Percentiles rank a stretch among this genome's conserved stretches.
phyloP scores from a whole-genome alignment of 306 rosid genomes.

The Benincasa hispida region DNA sequence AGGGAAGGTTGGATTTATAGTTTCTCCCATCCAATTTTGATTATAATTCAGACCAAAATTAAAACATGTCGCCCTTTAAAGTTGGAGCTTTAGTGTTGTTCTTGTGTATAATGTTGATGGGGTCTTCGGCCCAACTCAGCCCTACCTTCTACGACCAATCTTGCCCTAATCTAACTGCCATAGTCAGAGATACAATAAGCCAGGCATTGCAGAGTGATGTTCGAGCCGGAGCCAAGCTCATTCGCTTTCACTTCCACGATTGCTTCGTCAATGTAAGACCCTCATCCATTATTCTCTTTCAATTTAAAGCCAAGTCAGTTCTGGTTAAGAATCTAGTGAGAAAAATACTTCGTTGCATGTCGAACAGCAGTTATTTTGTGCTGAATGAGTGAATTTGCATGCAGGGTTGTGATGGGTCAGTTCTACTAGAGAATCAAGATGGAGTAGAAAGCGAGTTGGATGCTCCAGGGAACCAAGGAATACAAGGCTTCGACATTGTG shows the following conservation, averaged over 20 bases:
- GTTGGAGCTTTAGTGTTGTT: neutral
- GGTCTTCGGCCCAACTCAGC: conserved; percentile 14
- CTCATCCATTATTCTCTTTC: too few species aligned
- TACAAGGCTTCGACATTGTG: conserved; percentile 19
- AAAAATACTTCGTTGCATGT: too few species aligned
- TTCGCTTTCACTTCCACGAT: conserved; percentile 29
- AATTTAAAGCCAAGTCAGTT: too few species aligned
- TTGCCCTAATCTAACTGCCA: conserved; percentile 12
- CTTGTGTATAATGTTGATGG: neutral
- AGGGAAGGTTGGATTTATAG: too few species aligned
- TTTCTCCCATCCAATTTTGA: too few species aligned
- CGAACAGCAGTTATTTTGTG: too few species aligned
- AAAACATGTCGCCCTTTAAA: neutral
- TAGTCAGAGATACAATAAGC: conserved; percentile 6
- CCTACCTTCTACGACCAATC: conserved; percentile 9
- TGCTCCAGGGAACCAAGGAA: neutral
- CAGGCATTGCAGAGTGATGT: conserved; percentile 11
- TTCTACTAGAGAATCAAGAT: conserved; percentile 20
- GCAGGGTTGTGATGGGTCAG: conserved; percentile 40
- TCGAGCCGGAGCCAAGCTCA: conserved; percentile 22
- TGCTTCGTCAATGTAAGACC: conserved; percentile 18
- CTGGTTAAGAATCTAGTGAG: too few species aligned
- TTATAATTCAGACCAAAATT: too few species aligned
- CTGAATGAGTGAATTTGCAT: neutral
- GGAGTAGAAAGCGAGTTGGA: conserved; percentile 21